A percentile compares a stretch with the other conserved stretches of the same genome.
phyloP scores from a whole-genome alignment of 108 stramenopile genomes.

The Asterionellopsis glacialis region DNA sequence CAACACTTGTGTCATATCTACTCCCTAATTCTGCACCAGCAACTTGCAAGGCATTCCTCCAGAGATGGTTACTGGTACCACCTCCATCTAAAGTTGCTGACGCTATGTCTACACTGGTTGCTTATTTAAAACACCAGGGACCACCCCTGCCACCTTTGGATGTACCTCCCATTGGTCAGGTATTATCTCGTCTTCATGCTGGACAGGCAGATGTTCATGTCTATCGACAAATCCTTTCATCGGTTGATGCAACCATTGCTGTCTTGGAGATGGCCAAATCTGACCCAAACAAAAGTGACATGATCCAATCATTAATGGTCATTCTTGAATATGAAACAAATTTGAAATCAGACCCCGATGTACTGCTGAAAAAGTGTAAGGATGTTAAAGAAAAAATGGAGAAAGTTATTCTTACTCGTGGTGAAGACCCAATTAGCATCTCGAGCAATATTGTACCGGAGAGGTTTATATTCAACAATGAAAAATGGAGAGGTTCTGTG shows the following conservation, averaged over 20 bases:
- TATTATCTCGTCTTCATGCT: slow-evolving; percentile 65
- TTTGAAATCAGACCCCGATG: slow-evolving; percentile 27
- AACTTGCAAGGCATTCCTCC: slow-evolving; percentile 50
- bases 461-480: slow-evolving; percentile 71
- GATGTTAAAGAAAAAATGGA: slow-evolving; percentile 51
- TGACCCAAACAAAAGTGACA: slow-evolving; percentile 8
- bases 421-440: slow-evolving; percentile 23
- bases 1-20: slow-evolving; percentile 45
- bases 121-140: slow-evolving; percentile 33
- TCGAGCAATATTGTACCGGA: slow-evolving; percentile 42
- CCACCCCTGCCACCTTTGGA: slow-evolving; percentile 34
- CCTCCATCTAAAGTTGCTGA: slow-evolving; percentile 67
- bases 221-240: slow-evolving; percentile 60
- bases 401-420: background rate
- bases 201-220: slow-evolving; percentile 77
- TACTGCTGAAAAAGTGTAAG: slow-evolving; percentile 34
- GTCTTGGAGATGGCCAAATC: slow-evolving; percentile 25
- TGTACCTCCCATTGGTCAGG: slow-evolving; percentile 65
- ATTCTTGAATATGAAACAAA: slow-evolving; percentile 67
- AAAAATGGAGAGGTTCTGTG: slow-evolving; percentile 73
- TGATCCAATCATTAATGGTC: slow-evolving; percentile 39
- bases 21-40: slow-evolving; percentile 65
- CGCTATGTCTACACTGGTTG: slow-evolving; percentile 59
- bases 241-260: slow-evolving; percentile 41
- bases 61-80: slow-evolving; percentile 65